Evolutionary conservation across 495 filamentous ascomycete genomes (phyloP), one percentile per base, ranked within the genome.

Genomic region (Penicillium atrosanguineum): DNA sequence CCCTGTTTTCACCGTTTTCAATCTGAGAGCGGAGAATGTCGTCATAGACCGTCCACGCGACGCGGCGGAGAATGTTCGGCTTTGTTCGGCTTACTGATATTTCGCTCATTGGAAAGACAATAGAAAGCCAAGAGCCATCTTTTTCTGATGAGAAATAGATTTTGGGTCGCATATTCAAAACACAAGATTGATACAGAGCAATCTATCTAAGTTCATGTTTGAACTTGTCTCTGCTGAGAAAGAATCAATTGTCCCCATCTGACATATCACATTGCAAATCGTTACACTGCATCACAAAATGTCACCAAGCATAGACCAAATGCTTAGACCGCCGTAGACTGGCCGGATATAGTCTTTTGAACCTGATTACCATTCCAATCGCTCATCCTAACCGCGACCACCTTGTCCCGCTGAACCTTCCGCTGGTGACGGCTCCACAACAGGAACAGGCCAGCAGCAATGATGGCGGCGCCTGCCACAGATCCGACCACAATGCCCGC

Each of bases 401-500:
- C 38, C 20, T 53, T 48, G 29, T 57, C 44, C 6, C 45, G 49
- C 31, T 53, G 44, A 18, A 53, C 44, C 20, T 49, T 37, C 6
- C 49, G 20, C 49, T 52, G 55, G 28, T 52, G 50, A 20, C 55
- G 38, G 15, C 49, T 16, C 55, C 49, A 57, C 3, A 57, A 23
- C 8, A 52, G 28, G 18, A 61, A 61, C 15, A 65, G 21, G 4
- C 18, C 60, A 18, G 49, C 49, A 11, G 39, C 46, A 26, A 61
- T 55, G 11, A 61, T 15, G 4, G 45, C 57, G 15, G 62, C 68
- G 14, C 71, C 77, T 4, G 74, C 69, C n/a, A 76, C 56, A 19
- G 60, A 60, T n/a, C 71, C 77, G n/a, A 79, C 65, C 19, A 72
- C 73, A 44, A 77, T 73, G 25, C 77, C 77, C 1, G 74, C 76